phyloP scores from a whole-genome alignment of 345 rosid species.

The Nasturtium officinale region DNA sequence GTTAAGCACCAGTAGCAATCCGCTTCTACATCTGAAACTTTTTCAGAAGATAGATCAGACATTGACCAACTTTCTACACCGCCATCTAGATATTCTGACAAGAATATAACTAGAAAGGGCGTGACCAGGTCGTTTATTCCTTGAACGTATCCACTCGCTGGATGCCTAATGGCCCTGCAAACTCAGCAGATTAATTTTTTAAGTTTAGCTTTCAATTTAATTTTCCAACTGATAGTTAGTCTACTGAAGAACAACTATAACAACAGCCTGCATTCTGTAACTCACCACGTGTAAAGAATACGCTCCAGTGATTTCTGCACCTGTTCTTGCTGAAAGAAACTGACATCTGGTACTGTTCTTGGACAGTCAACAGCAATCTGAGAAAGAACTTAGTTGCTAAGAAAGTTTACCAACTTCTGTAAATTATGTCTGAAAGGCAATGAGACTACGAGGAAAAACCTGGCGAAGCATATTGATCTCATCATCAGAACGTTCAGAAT shows the following conservation, averaged over 20 bases:
- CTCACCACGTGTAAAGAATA: conserved; percentile 95
- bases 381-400: conserved; percentile 25
- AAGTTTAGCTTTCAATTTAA: conserved; percentile 2
- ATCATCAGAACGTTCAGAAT: conserved; percentile 96
- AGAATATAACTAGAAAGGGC: conserved; percentile 90
- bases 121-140: conserved; percentile 99
- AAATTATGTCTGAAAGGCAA: not conserved
- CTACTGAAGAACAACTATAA: not conserved
- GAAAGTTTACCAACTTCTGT: conserved; percentile 16
- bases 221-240: not conserved
- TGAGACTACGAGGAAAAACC: conserved; percentile 49
- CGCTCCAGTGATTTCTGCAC: conserved; percentile 99
- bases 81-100: conserved; percentile 90
- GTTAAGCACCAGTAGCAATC: conserved; percentile 99
- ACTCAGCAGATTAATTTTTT: conserved; percentile 8
- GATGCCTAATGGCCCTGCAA: conserved; percentile 97
- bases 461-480: conserved; percentile 97
- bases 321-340: conserved; percentile 91
- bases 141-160: conserved; percentile 98
- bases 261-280: conserved; percentile 22
- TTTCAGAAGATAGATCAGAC: conserved; percentile 64
- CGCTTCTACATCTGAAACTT: conserved; percentile 78
- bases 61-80: conserved; percentile 76
- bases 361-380: conserved; percentile 99
- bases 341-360: conserved; percentile 93